These are phyloP conservation scores for Pyrenophora graminea DNA, from an alignment of 2,329 filamentous ascomycete species.

Conservation along the genomic window DNA sequence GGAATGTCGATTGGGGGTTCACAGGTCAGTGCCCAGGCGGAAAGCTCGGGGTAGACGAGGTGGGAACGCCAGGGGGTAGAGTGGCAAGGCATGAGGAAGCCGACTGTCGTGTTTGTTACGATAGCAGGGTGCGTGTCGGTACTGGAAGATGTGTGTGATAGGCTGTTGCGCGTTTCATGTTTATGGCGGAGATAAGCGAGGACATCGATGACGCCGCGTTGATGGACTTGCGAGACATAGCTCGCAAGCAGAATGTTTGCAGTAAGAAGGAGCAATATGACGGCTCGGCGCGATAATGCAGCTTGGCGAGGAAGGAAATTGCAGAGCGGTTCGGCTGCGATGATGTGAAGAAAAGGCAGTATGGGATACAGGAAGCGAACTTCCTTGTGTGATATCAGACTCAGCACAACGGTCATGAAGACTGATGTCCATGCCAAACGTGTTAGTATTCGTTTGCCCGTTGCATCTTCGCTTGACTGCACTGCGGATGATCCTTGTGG, in stretches of 20 bases:
- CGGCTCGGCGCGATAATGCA: slow-evolving; percentile 51
- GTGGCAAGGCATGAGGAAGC: slow-evolving; percentile 95
- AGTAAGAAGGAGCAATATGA: slow-evolving; percentile 60
- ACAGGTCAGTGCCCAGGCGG: slow-evolving; percentile 84
- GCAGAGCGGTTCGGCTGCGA: slow-evolving; percentile 70
- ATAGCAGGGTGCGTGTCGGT: slow-evolving; percentile 1
- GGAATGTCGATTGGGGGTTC: slow-evolving; percentile 80
- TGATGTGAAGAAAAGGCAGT: slow-evolving; percentile 80
- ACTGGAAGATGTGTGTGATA: slow-evolving; percentile 49
- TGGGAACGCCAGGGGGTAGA: slow-evolving; percentile 93
- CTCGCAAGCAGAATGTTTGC: slow-evolving; percentile 72
- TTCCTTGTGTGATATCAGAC: slow-evolving; percentile 90
- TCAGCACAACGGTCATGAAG: slow-evolving; percentile 67
- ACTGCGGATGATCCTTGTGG: slow-evolving; percentile 23
- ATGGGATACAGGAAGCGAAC: slow-evolving; percentile 95
- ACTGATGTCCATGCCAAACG: slow-evolving; percentile 53
- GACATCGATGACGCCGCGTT: slow-evolving; percentile 76
- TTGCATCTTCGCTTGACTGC: slow-evolving; percentile 7
- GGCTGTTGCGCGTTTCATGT: slow-evolving; percentile 58
- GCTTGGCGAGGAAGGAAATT: slow-evolving; percentile 62
- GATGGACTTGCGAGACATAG: slow-evolving; percentile 75
- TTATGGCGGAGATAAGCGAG: slow-evolving; percentile 74
- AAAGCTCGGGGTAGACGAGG: slow-evolving; percentile 73
- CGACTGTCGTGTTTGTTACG: slow-evolving; percentile 55
- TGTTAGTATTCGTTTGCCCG: slow-evolving; percentile 22